Percentiles rank a stretch among this genome's conserved stretches.
Evolutionary conservation across 768 basidiomycete species (phyloP).

Genomic region (Suillus paluster): DNA sequence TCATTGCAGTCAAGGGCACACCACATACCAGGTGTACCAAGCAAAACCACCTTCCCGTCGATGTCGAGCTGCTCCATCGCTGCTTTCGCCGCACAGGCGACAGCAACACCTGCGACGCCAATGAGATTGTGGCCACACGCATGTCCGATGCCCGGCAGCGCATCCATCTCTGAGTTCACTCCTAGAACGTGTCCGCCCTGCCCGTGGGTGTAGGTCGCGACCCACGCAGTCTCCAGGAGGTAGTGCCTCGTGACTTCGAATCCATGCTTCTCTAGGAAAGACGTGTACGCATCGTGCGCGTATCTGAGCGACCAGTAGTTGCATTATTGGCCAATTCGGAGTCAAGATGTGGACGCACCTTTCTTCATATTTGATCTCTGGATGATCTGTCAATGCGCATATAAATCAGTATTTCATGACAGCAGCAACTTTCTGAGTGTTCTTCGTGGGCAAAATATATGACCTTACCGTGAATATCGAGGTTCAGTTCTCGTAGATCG

Average conservation of each 20-base stretch:
- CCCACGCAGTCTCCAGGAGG: conserved; percentile 75
- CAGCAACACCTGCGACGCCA: conserved; percentile 73
- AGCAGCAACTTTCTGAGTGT: background rate
- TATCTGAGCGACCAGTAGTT: conserved; percentile 42
- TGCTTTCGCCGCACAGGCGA: conserved; percentile 69
- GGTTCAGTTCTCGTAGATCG: conserved; percentile 60
- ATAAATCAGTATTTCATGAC: conserved; percentile 5
- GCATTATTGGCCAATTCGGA: background rate
- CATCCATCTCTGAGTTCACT: conserved; percentile 84
- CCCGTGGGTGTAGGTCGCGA: conserved; percentile 67
- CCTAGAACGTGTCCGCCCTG: conserved; percentile 73
- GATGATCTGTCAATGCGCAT: conserved; percentile 62
- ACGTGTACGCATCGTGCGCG: conserved; percentile 72
- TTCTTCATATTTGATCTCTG: conserved; percentile 68
- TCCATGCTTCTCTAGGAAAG: conserved; percentile 67
- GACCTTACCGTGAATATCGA: conserved; percentile 66
- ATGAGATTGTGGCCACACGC: conserved; percentile 88
- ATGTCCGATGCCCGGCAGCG: conserved; percentile 62
- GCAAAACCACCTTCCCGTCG: conserved; percentile 66
- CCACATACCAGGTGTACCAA: conserved; percentile 75
- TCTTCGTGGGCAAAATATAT: background rate
- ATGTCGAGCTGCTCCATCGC: conserved; percentile 66
- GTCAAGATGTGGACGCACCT: conserved; percentile 39
- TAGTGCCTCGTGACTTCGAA: conserved; percentile 67
- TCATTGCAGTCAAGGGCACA: background rate